Percentiles rank a stretch among this genome's conserved stretches.
phyloP scores from a whole-genome alignment of 2,329 filamentous ascomycete species.

The Akanthomyces muscarius region DNA sequence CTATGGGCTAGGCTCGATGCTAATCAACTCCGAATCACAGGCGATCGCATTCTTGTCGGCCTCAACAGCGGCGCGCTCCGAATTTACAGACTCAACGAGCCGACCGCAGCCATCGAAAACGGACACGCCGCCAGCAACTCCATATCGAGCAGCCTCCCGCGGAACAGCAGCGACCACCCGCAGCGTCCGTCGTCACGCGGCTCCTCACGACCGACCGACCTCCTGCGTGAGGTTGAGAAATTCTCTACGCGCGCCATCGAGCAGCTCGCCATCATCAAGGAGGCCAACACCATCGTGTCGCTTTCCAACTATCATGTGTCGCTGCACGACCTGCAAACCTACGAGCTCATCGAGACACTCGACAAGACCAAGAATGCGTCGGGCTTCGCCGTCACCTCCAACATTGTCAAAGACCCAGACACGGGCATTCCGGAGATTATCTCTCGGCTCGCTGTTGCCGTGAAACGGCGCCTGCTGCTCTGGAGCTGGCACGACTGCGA shows the following conservation, averaged over 20 bases:
- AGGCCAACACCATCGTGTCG: conserved; percentile 86
- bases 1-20: conserved; percentile 1
- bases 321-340: conserved; percentile 83
- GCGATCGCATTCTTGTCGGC: conserved; percentile 87
- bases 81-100: conserved; percentile 85
- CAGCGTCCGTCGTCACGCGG: conserved; percentile 28
- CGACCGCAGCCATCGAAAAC: conserved; percentile 32
- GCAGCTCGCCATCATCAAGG: conserved; percentile 92
- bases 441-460: conserved; percentile 83
- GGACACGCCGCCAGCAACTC: conserved; percentile 24
- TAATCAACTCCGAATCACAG: conserved; percentile 36
- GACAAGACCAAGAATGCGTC: conserved; percentile 81
- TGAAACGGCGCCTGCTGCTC: conserved; percentile 82
- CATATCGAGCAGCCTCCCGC: conserved; percentile 26
- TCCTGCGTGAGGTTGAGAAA: conserved; percentile 87
- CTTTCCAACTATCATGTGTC: conserved; percentile 87
- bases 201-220: conserved; percentile 62
- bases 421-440: conserved; percentile 92
- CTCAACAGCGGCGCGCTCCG: conserved; percentile 84
- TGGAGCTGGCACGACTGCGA: conserved; percentile 98
- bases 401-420: conserved; percentile 83
- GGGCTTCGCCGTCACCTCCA: conserved; percentile 88
- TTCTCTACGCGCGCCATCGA: conserved; percentile 89
- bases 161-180: conserved; percentile 24
- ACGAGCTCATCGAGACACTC: conserved; percentile 74